These are phyloP conservation scores for Candida piceae DNA, from an alignment of 805 yeast genomes.

Conservation along the genomic window DNA sequence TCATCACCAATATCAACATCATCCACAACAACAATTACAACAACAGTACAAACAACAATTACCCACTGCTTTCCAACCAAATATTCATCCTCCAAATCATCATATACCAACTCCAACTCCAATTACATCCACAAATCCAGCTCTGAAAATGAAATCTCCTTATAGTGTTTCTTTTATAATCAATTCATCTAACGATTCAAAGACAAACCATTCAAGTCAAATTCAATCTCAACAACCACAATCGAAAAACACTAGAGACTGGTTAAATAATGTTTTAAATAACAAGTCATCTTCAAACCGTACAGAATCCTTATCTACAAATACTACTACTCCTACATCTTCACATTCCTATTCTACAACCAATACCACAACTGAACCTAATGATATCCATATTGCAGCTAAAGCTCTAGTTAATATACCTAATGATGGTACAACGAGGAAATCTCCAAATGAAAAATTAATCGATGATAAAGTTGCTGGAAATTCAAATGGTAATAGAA, in stretches of 20 bases:
- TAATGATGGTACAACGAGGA: too few species aligned
- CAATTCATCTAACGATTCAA: not conserved
- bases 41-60: slow-evolving; percentile 5
- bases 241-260: slow-evolving; percentile 11
- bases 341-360: too few species aligned
- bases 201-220: too few species aligned
- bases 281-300: not conserved
- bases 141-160: slow-evolving; percentile 10
- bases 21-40: slow-evolving; percentile 3
- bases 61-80: not conserved
- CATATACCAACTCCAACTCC: slow-evolving; percentile 1
- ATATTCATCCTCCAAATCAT: not conserved
- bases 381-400: slow-evolving; percentile 3
- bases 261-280: slow-evolving; percentile 18
- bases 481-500: not conserved
- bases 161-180: slow-evolving; percentile 15
- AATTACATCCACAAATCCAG: slow-evolving; percentile 1
- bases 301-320: not conserved
- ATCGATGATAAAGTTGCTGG: not conserved
- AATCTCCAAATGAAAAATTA: not conserved
- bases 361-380: slow-evolving; percentile 1
- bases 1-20: slow-evolving; percentile 1
- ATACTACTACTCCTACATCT: too few species aligned
- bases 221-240: too few species aligned
- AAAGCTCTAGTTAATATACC: slow-evolving; percentile 3